Conservation (phyloP, 148 eudicot genomes). For the Silene conica region DNA sequence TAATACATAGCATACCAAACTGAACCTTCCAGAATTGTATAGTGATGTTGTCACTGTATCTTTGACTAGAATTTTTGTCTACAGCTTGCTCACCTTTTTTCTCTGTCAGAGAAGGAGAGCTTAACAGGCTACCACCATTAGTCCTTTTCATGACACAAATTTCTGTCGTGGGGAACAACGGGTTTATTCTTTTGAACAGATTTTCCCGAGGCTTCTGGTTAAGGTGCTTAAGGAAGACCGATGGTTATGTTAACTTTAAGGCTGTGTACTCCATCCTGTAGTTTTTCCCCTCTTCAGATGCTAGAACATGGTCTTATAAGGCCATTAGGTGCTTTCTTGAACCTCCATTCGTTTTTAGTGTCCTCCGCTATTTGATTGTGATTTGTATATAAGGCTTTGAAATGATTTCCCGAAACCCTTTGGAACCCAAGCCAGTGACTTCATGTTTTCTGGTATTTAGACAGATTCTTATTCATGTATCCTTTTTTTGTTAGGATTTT, state of each 20-base stretch:
- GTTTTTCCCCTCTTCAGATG: not conserved
- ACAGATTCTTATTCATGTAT: not conserved
- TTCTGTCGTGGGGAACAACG: not conserved
- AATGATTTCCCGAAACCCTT: not conserved
- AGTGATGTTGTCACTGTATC: not conserved
- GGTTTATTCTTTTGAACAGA: not conserved
- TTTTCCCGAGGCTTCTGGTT: not conserved
- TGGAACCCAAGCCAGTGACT: not conserved
- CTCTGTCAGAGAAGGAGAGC: not conserved
- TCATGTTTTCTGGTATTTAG: not conserved
- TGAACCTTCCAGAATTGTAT: not conserved
- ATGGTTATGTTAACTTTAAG: not conserved
- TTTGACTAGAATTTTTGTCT: not conserved
- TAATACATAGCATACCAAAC: not conserved
- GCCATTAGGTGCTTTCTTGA: not conserved
- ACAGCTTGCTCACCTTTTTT: not conserved
- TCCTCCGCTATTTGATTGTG: not conserved
- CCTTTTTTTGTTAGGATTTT: constrained; percentile 12
- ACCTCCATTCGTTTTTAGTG: not conserved
- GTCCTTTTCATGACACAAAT: not conserved
- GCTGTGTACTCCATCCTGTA: not conserved
- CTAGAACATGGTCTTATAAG: not conserved
- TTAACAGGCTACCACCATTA: not conserved
- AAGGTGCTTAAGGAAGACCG: not conserved
- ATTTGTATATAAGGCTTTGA: not conserved